Conservation (phyloP, 1,284 basidiomycete genomes). For the Ganoderma resinaceum region DNA sequence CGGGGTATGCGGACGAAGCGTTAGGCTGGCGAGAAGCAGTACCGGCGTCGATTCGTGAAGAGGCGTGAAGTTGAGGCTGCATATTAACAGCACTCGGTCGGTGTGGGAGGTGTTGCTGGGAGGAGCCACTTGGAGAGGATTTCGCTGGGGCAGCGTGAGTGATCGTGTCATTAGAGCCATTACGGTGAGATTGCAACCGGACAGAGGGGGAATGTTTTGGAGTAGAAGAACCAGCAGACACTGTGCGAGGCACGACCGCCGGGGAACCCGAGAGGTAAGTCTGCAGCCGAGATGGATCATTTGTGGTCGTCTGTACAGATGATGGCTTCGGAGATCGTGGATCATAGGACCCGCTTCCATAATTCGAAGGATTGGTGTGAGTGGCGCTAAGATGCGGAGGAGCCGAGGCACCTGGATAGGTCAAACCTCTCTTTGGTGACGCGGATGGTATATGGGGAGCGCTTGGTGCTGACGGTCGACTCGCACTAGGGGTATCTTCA, state of each 20-base stretch:
- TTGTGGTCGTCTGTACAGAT: constrained; percentile 21
- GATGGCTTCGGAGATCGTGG: constrained; percentile 29
- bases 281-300: constrained; percentile 21
- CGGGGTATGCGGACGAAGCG: constrained; percentile 40
- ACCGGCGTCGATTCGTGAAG: constrained; percentile 33
- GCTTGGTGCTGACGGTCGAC: constrained; percentile 8
- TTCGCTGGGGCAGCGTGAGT: constrained; percentile 32
- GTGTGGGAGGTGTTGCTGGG: constrained; percentile 34
- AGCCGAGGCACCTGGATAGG: constrained; percentile 30
- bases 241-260: constrained; percentile 25
- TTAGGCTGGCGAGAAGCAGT: constrained; percentile 23
- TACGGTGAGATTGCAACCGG: constrained; percentile 38
- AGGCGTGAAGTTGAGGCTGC: constrained; percentile 29
- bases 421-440: constrained; percentile 28
- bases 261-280: constrained; percentile 28
- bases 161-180: constrained; percentile 42
- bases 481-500: constrained; percentile 16
- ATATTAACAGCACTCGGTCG: constrained; percentile 32
- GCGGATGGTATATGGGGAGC: constrained; percentile 15
- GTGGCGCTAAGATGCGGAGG: constrained; percentile 13
- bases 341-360: constrained; percentile 16
- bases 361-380: constrained; percentile 21
- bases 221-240: constrained; percentile 29
- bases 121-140: constrained; percentile 33
- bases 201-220: constrained; percentile 39